Percentiles rank a stretch among this genome's conserved stretches.
These are phyloP conservation scores for Lithocarpus polystachyus DNA, from an alignment of 306 rosid species.

Conservation along the genomic window DNA sequence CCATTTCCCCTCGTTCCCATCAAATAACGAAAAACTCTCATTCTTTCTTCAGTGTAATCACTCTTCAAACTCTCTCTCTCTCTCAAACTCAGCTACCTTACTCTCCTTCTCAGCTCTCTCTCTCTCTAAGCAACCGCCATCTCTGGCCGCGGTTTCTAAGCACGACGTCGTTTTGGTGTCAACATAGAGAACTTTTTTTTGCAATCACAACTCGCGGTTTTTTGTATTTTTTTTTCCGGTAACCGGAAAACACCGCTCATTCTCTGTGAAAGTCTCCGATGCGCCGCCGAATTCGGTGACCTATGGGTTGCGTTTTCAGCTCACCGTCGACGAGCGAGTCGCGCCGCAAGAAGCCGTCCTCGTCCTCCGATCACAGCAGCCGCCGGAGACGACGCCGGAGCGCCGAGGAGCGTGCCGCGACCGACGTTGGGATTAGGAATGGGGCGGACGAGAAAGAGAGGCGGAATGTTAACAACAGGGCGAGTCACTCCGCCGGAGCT, in stretches of 20 bases:
- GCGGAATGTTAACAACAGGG: conserved; percentile 3
- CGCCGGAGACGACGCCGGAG: conserved; percentile 32
- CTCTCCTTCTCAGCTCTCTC: conserved; percentile 1
- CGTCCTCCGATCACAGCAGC: background rate
- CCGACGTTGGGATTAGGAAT: conserved; percentile 28
- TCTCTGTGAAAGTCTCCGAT: conserved; percentile 36
- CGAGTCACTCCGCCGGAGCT: conserved; percentile 47
- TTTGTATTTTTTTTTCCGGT: background rate
- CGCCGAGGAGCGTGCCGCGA: conserved; percentile 10
- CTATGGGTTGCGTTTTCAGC: conserved; percentile 92
- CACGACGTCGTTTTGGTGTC: background rate
- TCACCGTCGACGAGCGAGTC: conserved; percentile 23
- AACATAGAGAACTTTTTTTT: too few relatives aligned
- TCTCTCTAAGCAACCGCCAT: conserved; percentile 13
- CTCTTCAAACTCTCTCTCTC: background rate
- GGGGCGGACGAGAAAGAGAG: conserved; percentile 13
- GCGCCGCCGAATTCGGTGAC: conserved; percentile 28
- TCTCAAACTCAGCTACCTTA: background rate
- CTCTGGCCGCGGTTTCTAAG: background rate
- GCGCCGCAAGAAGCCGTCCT: background rate
- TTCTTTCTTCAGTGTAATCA: background rate
- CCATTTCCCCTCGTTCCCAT: conserved; percentile 4
- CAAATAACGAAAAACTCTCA: conserved; percentile 5
- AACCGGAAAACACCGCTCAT: background rate
- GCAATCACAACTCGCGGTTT: background rate